Conservation (phyloP, 257 asterid genomes). For the Solanum clarkiae region DNA sequence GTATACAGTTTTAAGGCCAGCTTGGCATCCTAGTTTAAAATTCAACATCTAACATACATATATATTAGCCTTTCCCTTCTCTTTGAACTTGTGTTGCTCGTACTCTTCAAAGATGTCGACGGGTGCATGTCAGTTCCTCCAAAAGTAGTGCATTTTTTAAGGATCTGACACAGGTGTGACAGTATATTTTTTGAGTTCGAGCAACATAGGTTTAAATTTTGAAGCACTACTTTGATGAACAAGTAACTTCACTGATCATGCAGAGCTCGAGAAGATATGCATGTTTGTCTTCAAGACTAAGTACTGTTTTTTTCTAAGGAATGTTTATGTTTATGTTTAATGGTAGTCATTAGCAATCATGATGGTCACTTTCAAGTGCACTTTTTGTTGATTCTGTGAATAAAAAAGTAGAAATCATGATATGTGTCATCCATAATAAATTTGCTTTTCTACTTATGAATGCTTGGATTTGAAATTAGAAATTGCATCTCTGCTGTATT, state of each 20-base stretch:
- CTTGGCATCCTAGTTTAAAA: background rate
- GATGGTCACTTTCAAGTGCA: background rate
- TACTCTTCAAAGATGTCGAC: background rate
- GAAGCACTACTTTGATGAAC: background rate
- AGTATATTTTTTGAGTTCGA: background rate
- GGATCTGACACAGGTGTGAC: background rate
- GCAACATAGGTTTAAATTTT: background rate
- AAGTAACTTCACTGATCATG: background rate
- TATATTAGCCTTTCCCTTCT: background rate
- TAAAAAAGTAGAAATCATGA: background rate
- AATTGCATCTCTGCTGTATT: background rate
- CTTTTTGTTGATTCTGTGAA: background rate
- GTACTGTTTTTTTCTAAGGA: background rate
- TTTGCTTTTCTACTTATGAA: background rate
- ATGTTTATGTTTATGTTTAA: background rate
- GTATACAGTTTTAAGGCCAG: background rate
- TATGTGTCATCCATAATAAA: background rate
- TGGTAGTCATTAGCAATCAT: background rate
- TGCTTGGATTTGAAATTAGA: background rate
- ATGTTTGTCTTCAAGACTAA: background rate
- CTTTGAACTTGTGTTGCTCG: background rate
- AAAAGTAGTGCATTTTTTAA: background rate
- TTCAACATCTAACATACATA: background rate
- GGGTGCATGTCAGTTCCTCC: background rate
- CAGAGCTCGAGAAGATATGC: background rate